These are phyloP conservation scores for Blastomyces emzantsi DNA, from an alignment of 2,329 filamentous ascomycete genomes.

Conservation along the genomic window DNA sequence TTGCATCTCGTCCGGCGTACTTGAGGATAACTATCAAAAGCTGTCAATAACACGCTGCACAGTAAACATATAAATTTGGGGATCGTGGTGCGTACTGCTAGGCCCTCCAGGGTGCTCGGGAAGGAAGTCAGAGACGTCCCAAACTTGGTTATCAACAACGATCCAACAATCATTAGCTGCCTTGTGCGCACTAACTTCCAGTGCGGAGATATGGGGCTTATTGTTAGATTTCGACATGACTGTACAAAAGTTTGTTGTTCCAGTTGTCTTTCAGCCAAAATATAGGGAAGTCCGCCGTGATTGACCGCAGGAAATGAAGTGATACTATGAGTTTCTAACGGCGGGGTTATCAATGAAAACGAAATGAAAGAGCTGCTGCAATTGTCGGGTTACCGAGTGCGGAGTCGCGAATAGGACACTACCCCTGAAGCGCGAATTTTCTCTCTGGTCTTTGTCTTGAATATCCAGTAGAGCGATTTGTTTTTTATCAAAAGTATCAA, in stretches of 20 bases:
- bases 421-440: not conserved
- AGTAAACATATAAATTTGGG: conserved; percentile 2
- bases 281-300: not conserved
- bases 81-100: conserved; percentile 24
- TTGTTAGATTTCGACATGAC: conserved; percentile 18
- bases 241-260: not conserved
- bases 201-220: conserved; percentile 30
- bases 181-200: conserved; percentile 44
- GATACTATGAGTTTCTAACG: not conserved
- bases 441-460: not conserved
- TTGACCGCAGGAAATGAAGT: not conserved
- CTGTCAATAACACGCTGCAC: not conserved
- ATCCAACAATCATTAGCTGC: conserved; percentile 52
- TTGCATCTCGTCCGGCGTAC: conserved; percentile 40
- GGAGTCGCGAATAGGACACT: not conserved
- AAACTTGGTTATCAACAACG: conserved; percentile 58
- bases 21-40: conserved; percentile 34
- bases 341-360: not conserved
- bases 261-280: not conserved
- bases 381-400: not conserved
- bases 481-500: not conserved
- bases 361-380: not conserved
- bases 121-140: conserved; percentile 58
- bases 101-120: conserved; percentile 55
- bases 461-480: not conserved